A percentile compares a stretch with the other conserved stretches of the same genome.
phyloP scores from a whole-genome alignment of 441 rosid genomes.

The Pelargonium myrrhifolium region DNA sequence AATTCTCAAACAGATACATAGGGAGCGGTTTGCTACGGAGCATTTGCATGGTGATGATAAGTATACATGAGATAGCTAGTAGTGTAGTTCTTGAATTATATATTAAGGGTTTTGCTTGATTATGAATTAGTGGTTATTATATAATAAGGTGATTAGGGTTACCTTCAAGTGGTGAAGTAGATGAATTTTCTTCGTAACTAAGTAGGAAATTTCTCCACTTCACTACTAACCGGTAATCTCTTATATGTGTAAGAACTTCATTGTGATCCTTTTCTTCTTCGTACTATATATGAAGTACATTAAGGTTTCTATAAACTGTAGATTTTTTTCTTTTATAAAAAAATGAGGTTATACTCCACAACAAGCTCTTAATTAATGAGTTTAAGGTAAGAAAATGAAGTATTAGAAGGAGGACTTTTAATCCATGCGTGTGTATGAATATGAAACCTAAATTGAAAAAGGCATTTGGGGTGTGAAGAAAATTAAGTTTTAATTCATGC shows the following conservation, averaged over 20 bases:
- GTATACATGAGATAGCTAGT: background rate
- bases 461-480: too few relatives aligned
- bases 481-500: too few relatives aligned
- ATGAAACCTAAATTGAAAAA: too few relatives aligned
- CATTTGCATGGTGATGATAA: constrained; percentile 36
- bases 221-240: constrained; percentile 40
- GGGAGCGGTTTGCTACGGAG: constrained; percentile 85
- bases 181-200: constrained; percentile 57
- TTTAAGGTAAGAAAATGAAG: too few relatives aligned
- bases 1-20: constrained; percentile 41
- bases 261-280: background rate
- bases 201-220: constrained; percentile 71
- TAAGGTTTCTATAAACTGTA: too few relatives aligned
- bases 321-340: too few relatives aligned
- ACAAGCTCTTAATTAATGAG: too few relatives aligned
- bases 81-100: background rate
- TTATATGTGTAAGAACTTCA: background rate
- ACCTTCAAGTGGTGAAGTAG: constrained; percentile 55
- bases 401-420: too few relatives aligned
- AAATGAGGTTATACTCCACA: too few relatives aligned
- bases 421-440: too few relatives aligned
- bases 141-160: constrained; percentile 25
- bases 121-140: background rate
- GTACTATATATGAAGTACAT: too few relatives aligned
- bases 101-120: background rate